Evolutionary conservation across 306 rosid species (phyloP), one percentile per base, ranked within the genome.

Genomic region (Sphenostylis stenocarpa): DNA sequence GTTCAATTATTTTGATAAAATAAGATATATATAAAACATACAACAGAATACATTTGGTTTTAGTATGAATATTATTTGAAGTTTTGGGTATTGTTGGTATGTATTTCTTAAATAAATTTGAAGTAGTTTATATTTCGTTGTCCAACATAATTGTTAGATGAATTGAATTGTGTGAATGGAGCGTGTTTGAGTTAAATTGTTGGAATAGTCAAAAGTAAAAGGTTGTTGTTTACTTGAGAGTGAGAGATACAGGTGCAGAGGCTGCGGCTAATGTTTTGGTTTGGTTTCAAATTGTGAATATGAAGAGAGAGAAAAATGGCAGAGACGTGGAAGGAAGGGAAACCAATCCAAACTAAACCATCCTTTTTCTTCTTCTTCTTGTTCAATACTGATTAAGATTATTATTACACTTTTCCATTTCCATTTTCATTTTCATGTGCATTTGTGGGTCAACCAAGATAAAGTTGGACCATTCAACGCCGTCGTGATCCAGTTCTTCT

Each of bases 141-240:
- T 38, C 43, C 2, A 38, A 9, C 13, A 38, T 8, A 38, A 38
- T 8, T 38, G 13, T 38, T 38, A 13, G 43, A 8, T 38, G 80
- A 76, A 76, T 36, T 31, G 71, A 64, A 64, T 17, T 0, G 64
- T 34, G 13, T 49, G 80, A 64, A 75, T 63, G 15, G 73, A 76
- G 66, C 65, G 29, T 48, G 31, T 16, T 64, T n/a, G 34, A 16
- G 73, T 3, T 48, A 66, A 65, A 65, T 67, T 47, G 19, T 26
- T 7, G 13, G 19, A 66, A 23, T 24, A 20, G 71, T 66, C 13
- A 67, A 67, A 65, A 33, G 71, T 31, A 41, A 65, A 67, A 67
- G 20, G 20, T 2, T 6, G 20, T 4, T 24, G 13, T 3, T 16
- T 7, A 16, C 2, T 5, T 16, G 3, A 60, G 67, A 8, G 8